A percentile compares a stretch with the other conserved stretches of the same genome.
These are phyloP conservation scores for Podospora australis DNA, from an alignment of 495 filamentous ascomycete genomes.

Conservation along the genomic window DNA sequence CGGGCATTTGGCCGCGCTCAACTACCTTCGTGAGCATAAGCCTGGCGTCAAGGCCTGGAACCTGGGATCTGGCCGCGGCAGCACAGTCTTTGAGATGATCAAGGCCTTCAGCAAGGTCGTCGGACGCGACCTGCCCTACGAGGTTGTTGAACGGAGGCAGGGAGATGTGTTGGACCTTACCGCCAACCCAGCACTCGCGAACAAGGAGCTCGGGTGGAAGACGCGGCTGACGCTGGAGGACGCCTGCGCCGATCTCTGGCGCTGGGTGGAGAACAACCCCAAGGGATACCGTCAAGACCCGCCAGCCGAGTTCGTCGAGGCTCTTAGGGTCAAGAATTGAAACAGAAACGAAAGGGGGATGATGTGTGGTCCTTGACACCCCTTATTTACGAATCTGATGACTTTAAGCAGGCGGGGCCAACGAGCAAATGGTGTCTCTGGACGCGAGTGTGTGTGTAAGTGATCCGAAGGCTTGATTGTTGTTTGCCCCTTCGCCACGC, in stretches of 20 bases:
- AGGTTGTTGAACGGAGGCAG: constrained; percentile 73
- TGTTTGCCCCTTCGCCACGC: too few species aligned
- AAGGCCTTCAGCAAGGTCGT: constrained; percentile 84
- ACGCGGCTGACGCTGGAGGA: constrained; percentile 84
- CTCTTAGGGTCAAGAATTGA: constrained; percentile 55
- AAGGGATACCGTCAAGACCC: constrained; percentile 88
- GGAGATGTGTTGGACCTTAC: constrained; percentile 95
- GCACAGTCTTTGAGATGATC: constrained; percentile 96
- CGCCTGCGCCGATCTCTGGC: constrained; percentile 91
- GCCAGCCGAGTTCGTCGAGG: constrained; percentile 72
- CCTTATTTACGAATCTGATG: too few species aligned
- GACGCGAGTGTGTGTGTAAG: too few species aligned
- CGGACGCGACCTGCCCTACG: constrained; percentile 76
- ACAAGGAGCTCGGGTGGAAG: constrained; percentile 86
- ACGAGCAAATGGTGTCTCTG: too few species aligned
- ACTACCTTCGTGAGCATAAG: constrained; percentile 82
- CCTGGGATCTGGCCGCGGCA: constrained; percentile 88
- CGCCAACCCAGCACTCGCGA: constrained; percentile 80
- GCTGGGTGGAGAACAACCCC: constrained; percentile 92
- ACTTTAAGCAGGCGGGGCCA: too few species aligned
- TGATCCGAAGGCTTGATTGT: too few species aligned
- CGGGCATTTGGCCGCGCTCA: constrained; percentile 85
- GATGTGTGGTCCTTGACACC: too few species aligned
- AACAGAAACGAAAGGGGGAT: too few species aligned
- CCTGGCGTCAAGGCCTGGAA: constrained; percentile 97